phyloP scores from a whole-genome alignment of 2,329 filamentous ascomycete genomes.

The Trichophyton benhamiae region DNA sequence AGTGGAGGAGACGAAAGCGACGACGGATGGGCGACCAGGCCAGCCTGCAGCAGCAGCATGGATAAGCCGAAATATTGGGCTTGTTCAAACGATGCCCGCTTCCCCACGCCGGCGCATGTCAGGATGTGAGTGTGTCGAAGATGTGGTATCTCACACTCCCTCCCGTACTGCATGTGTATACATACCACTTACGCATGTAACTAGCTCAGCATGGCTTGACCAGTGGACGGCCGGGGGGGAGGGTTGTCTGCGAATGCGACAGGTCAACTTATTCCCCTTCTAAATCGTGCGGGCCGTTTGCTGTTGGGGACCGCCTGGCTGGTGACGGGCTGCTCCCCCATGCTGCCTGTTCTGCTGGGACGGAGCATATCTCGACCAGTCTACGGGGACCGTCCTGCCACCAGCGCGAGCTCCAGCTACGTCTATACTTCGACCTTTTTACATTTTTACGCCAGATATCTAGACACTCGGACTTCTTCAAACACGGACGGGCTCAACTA shows the following conservation, averaged over 20 bases:
- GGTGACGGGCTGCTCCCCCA: no score
- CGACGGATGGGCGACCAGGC: background rate
- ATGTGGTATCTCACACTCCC: background rate
- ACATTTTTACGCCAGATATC: background rate
- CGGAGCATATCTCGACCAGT: no score
- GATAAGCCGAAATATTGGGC: background rate
- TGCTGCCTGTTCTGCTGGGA: no score
- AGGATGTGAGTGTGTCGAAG: background rate
- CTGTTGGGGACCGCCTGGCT: no score
- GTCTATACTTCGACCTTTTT: background rate
- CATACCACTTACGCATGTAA: background rate
- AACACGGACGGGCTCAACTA: background rate
- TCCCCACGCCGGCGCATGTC: conserved; percentile 1
- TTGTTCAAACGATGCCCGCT: background rate
- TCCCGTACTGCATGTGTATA: background rate
- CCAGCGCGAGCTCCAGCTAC: background rate
- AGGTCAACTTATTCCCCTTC: background rate
- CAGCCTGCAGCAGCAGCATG: conserved; percentile 1
- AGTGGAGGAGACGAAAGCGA: background rate
- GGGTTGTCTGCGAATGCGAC: background rate
- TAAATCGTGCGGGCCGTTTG: background rate
- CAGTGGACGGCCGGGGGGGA: background rate
- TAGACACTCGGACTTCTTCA: background rate
- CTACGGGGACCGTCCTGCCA: no score
- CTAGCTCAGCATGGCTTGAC: conserved; percentile 1